phyloP scores from a whole-genome alignment of 1,284 basidiomycete species.

The Serendipita sp. region DNA sequence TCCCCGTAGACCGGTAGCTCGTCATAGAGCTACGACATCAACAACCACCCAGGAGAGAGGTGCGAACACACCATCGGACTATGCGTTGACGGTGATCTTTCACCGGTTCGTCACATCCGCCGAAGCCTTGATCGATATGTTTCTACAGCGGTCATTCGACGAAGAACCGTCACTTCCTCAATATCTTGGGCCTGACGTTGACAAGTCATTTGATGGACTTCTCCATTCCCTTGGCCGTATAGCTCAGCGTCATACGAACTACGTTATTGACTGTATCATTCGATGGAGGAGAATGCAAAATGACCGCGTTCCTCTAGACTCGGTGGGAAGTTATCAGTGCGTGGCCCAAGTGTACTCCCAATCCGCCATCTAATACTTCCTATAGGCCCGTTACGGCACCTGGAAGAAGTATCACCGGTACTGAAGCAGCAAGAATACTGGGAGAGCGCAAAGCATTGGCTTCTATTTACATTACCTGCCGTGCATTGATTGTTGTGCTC shows the following conservation, averaged over 20 bases:
- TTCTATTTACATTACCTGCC: slow-evolving; percentile 77
- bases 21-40: neutral
- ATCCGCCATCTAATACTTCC: neutral
- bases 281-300: slow-evolving; percentile 73
- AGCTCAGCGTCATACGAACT: slow-evolving; percentile 69
- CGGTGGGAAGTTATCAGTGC: slow-evolving; percentile 34
- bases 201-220: slow-evolving; percentile 66
- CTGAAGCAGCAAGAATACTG: slow-evolving; percentile 45
- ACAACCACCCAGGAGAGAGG: slow-evolving; percentile 11
- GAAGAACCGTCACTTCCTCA: slow-evolving; percentile 50
- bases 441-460: slow-evolving; percentile 69
- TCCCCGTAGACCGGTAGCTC: slow-evolving; percentile 9
- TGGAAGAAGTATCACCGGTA: slow-evolving; percentile 5
- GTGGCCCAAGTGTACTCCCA: slow-evolving; percentile 14
- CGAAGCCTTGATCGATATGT: slow-evolving; percentile 60
- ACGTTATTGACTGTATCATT: slow-evolving; percentile 76
- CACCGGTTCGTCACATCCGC: slow-evolving; percentile 68
- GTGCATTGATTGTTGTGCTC: slow-evolving; percentile 67
- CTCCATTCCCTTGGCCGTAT: slow-evolving; percentile 76
- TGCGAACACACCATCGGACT: slow-evolving; percentile 59
- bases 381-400: neutral
- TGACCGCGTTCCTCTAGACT: slow-evolving; percentile 44
- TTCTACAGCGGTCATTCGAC: slow-evolving; percentile 54
- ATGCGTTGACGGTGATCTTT: slow-evolving; percentile 75
- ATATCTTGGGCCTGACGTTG: slow-evolving; percentile 55